Evolutionary conservation across 345 rosid genomes (phyloP).

Genomic region (Aegle marmelos): DNA sequence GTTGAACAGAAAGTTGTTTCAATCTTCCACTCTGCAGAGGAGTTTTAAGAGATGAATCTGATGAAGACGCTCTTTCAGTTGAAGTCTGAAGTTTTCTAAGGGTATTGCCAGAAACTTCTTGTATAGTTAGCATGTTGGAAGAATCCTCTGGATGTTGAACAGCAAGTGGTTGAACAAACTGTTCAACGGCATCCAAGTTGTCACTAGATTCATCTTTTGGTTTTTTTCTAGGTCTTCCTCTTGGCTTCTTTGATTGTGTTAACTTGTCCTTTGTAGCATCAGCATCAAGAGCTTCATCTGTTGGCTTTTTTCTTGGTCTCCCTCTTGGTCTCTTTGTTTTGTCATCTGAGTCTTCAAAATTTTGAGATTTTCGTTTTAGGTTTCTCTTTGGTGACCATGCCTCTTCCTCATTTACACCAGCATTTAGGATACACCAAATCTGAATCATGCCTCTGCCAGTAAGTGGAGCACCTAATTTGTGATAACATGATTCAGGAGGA

Average conservation of each 20-base stretch:
- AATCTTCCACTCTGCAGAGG: neutral
- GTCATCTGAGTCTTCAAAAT: slow-evolving; percentile 17
- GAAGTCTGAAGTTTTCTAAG: slow-evolving; percentile 19
- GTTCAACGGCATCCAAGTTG: slow-evolving; percentile 28
- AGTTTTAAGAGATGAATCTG: neutral
- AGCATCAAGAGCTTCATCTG: slow-evolving; percentile 22
- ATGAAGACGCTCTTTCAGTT: slow-evolving; percentile 15
- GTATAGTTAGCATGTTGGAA: slow-evolving; percentile 27
- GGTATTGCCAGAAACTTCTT: slow-evolving; percentile 27
- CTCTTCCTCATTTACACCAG: slow-evolving; percentile 28
- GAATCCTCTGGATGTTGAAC: slow-evolving; percentile 50
- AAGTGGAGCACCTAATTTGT: slow-evolving; percentile 67
- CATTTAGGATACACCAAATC: slow-evolving; percentile 75
- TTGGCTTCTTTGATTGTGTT: slow-evolving; percentile 30
- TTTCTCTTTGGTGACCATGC: slow-evolving; percentile 17
- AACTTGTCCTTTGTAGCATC: slow-evolving; percentile 5
- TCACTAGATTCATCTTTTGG: slow-evolving; percentile 31
- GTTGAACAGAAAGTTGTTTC: slow-evolving; percentile 43
- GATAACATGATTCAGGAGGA: slow-evolving; percentile 75
- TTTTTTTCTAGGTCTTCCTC: slow-evolving; percentile 57
- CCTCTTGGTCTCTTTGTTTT: slow-evolving; percentile 43
- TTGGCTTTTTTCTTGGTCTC: slow-evolving; percentile 38
- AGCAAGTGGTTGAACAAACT: slow-evolving; percentile 39
- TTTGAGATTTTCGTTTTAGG: slow-evolving; percentile 18
- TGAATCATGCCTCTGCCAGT: slow-evolving; percentile 84